Conservation (phyloP, 1,284 basidiomycete species). For the Ceratobasidium sp. region DNA sequence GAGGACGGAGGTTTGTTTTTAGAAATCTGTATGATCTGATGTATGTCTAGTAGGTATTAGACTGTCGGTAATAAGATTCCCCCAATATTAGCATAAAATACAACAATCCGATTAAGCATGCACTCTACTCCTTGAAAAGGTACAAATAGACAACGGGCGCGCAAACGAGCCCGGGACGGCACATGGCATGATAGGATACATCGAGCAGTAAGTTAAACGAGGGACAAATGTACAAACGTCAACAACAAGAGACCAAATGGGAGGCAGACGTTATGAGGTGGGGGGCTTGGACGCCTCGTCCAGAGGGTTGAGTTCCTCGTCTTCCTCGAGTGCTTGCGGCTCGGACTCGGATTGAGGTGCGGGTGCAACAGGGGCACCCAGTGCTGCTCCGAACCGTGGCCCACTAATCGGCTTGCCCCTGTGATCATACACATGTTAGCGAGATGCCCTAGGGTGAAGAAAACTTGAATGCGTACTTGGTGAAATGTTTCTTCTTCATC, state of each 20-base stretch:
- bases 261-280: neutral
- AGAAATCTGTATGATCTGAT: neutral
- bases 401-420: constrained; percentile 46
- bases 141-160: constrained; percentile 35
- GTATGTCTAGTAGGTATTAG: constrained; percentile 25
- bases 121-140: constrained; percentile 24
- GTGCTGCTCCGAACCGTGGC: constrained; percentile 23
- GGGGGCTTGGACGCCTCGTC: constrained; percentile 15
- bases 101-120: constrained; percentile 41
- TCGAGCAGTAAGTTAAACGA: constrained; percentile 7
- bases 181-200: constrained; percentile 34
- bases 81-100: constrained; percentile 1
- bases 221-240: constrained; percentile 5
- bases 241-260: neutral
- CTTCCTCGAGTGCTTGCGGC: constrained; percentile 9
- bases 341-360: constrained; percentile 29
- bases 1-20: neutral
- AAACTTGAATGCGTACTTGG: constrained; percentile 69
- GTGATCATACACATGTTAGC: neutral
- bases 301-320: constrained; percentile 13
- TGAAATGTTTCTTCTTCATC: constrained; percentile 91
- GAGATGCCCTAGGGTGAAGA: neutral
- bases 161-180: constrained; percentile 1
- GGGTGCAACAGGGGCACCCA: constrained; percentile 8
- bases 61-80: constrained; percentile 3